Conservation (phyloP, 441 rosid species). For the Pelargonium fulgidum region DNA sequence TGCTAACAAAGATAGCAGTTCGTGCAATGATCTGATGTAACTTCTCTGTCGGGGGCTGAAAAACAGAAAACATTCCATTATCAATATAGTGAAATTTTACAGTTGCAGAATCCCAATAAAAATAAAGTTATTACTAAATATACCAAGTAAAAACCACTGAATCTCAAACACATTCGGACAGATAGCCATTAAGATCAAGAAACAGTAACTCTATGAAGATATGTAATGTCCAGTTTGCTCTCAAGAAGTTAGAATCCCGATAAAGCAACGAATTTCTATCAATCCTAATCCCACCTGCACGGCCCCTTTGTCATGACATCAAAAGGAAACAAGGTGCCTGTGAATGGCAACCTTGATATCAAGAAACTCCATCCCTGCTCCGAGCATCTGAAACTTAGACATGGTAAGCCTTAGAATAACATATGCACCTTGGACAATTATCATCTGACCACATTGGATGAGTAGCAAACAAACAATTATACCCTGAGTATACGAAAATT, state of each 20-base stretch:
- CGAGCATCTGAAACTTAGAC: conserved; percentile 99
- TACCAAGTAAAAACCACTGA: conserved; percentile 28
- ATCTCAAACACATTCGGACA: conserved; percentile 36
- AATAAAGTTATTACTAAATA: conserved; percentile 27
- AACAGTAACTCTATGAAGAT: conserved; percentile 47
- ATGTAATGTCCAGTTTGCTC: conserved; percentile 49
- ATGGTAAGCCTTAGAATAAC: conserved; percentile 93
- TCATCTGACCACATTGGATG: conserved; percentile 50
- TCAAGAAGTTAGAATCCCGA: conserved; percentile 42
- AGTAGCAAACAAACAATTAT: conserved; percentile 40
- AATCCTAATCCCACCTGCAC: conserved; percentile 96
- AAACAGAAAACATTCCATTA: conserved; percentile 19
- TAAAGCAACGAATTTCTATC: conserved; percentile 50
- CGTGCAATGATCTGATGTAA: conserved; percentile 83
- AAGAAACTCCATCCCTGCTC: conserved; percentile 84
- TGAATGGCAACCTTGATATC: no score
- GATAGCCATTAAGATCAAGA: conserved; percentile 54
- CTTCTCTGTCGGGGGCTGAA: conserved; percentile 92
- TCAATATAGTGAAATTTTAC: conserved; percentile 32
- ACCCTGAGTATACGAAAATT: conserved; percentile 21
- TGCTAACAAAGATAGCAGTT: conserved; percentile 80
- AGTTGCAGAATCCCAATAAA: conserved; percentile 15
- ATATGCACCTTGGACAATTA: conserved; percentile 66
- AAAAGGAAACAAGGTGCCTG: conserved; percentile 87
- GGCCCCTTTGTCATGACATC: conserved; percentile 91